Conservation (phyloP, 2,329 filamentous ascomycete species). For the Penicillium sp. region DNA sequence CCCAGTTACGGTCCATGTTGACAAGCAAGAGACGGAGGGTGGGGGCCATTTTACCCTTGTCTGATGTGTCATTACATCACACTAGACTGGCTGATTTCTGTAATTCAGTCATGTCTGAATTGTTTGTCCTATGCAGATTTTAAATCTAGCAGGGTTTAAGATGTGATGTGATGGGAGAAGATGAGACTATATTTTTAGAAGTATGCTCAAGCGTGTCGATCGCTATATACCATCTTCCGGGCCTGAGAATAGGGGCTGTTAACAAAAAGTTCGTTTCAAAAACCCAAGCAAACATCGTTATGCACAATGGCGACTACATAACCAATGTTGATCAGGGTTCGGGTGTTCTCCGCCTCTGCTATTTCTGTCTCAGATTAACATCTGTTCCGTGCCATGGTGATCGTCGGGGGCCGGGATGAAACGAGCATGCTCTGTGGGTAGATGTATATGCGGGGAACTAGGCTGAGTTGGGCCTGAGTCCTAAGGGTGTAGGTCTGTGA, state of each 20-base stretch:
- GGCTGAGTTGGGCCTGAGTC: background rate
- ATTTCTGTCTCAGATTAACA: background rate
- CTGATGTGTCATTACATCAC: background rate
- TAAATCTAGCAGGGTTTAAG: too few relatives aligned
- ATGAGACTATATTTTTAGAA: background rate
- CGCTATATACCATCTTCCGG: too few relatives aligned
- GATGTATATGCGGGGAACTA: background rate
- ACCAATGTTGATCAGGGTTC: too few relatives aligned
- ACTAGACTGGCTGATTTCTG: too few relatives aligned
- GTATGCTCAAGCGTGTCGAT: background rate
- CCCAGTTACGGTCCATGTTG: background rate
- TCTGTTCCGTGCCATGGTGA: background rate
- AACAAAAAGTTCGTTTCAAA: background rate
- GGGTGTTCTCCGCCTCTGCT: background rate
- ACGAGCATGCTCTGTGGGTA: background rate
- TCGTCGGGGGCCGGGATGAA: background rate
- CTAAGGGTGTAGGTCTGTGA: too few relatives aligned
- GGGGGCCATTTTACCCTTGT: background rate
- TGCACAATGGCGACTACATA: background rate
- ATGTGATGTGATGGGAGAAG: too few relatives aligned
- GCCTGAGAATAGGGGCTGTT: too few relatives aligned
- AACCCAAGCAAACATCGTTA: background rate
- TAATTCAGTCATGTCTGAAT: too few relatives aligned
- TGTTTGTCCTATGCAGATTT: too few relatives aligned
- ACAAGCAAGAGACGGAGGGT: background rate